Evolutionary conservation across 306 rosid species (phyloP).

Genomic region (Parietaria judaica): DNA sequence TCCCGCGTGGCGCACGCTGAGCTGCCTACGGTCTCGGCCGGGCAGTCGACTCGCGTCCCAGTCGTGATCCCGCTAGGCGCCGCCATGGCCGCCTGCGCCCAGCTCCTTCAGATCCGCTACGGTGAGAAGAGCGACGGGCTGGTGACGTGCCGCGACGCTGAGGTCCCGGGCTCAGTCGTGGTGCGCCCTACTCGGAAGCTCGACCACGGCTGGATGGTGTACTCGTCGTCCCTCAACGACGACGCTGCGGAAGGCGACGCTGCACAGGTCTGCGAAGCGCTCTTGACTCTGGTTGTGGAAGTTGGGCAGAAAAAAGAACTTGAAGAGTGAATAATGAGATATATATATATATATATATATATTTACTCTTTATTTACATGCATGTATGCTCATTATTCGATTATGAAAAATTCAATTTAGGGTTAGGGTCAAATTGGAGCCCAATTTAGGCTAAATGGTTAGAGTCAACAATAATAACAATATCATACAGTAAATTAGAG

Average conservation of each 20-base stretch:
- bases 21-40: constrained; percentile 45
- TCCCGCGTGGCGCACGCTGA: constrained; percentile 93
- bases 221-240: constrained; percentile 48
- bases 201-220: constrained; percentile 99
- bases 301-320: constrained; percentile 55
- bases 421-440: too few relatives aligned
- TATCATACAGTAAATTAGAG: too few relatives aligned
- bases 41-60: constrained; percentile 58
- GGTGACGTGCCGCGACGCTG: constrained; percentile 83
- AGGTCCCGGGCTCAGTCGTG: constrained; percentile 85
- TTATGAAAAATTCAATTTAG: too few relatives aligned
- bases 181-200: constrained; percentile 72
- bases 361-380: too few relatives aligned
- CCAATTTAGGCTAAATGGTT: too few relatives aligned
- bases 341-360: background rate
- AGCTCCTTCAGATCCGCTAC: constrained; percentile 75
- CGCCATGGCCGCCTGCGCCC: constrained; percentile 96
- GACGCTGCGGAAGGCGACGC: constrained; percentile 73
- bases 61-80: constrained; percentile 91
- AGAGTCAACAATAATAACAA: too few relatives aligned
- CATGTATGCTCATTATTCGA: too few relatives aligned
- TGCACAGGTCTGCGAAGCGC: constrained; percentile 92
- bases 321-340: constrained; percentile 51
- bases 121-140: constrained; percentile 94
- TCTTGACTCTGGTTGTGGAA: constrained; percentile 70